Conservation (phyloP, 768 basidiomycete species). For the Mycena polygramma region DNA sequence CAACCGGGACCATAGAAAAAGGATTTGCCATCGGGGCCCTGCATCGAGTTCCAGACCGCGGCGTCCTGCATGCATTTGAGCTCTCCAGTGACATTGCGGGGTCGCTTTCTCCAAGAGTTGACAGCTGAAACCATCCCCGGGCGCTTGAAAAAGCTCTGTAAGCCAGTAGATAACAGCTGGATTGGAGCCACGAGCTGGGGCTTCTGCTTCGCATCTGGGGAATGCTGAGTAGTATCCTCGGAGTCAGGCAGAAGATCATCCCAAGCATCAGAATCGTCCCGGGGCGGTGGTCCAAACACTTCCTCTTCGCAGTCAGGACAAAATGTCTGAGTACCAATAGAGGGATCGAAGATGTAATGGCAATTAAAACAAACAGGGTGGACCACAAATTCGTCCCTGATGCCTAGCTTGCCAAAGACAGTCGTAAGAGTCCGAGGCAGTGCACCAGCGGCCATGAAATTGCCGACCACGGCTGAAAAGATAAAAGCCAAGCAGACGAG, state of each 20-base stretch:
- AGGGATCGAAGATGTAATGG: neutral
- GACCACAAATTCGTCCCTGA: no score
- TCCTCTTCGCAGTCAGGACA: constrained; percentile 14
- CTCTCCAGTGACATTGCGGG: neutral
- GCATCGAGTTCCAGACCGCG: constrained; percentile 33
- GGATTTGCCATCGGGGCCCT: constrained; percentile 25
- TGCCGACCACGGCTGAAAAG: no score
- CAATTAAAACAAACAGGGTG: neutral
- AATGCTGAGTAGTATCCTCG: neutral
- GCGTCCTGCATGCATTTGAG: constrained; percentile 32
- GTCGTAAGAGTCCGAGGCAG: no score
- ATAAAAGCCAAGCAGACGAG: no score
- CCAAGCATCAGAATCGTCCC: neutral
- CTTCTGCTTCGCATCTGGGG: neutral
- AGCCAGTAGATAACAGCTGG: constrained; percentile 26
- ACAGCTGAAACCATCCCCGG: constrained; percentile 28
- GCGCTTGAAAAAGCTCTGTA: constrained; percentile 29
- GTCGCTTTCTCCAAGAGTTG: constrained; percentile 32
- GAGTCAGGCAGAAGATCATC: neutral
- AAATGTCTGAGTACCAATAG: neutral
- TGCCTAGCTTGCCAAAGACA: no score
- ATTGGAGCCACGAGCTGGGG: constrained; percentile 33
- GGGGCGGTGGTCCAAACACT: neutral
- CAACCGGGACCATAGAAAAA: constrained; percentile 31
- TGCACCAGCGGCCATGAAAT: no score